Evolutionary conservation across 2,329 filamentous ascomycete genomes (phyloP).

Genomic region (Alternaria dauci): DNA sequence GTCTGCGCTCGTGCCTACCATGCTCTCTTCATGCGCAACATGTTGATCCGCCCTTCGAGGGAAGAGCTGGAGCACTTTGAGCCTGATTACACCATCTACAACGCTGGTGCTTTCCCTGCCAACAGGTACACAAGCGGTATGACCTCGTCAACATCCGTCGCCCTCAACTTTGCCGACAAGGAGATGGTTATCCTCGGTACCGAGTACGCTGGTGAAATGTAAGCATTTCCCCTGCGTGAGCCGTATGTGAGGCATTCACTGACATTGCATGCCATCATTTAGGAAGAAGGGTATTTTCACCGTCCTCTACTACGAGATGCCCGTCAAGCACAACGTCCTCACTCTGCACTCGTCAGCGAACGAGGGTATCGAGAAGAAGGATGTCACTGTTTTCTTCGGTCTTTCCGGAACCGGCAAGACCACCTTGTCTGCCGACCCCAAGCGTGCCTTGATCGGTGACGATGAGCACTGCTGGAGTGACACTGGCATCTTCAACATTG

Average conservation of each 20-base stretch:
- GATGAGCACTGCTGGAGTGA: slow-evolving; percentile 99
- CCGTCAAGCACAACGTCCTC: slow-evolving; percentile 98
- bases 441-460: slow-evolving; percentile 94
- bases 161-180: slow-evolving; percentile 99
- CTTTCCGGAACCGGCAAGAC: slow-evolving; percentile 99
- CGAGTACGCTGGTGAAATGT: slow-evolving; percentile 80
- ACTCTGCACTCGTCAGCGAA: slow-evolving; percentile 99
- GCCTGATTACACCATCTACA: slow-evolving; percentile 99
- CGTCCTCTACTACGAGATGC: slow-evolving; percentile 99
- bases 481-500: slow-evolving; percentile 97
- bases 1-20: slow-evolving; percentile 99
- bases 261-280: not conserved
- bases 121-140: slow-evolving; percentile 98
- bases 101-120: slow-evolving; percentile 96
- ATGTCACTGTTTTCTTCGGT: slow-evolving; percentile 99
- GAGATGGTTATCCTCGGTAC: slow-evolving; percentile 99
- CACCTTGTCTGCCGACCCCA: slow-evolving; percentile 94
- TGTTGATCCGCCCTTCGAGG: slow-evolving; percentile 92
- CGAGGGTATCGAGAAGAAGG: slow-evolving; percentile 83
- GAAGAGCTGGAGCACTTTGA: slow-evolving; percentile 98
- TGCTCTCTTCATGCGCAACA: slow-evolving; percentile 99
- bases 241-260: not conserved
- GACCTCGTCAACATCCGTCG: slow-evolving; percentile 97
- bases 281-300: slow-evolving; percentile 98
- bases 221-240: not conserved